Conservation (phyloP, 352 stramenopile species). For the Phytophthora tentaculata region DNA sequence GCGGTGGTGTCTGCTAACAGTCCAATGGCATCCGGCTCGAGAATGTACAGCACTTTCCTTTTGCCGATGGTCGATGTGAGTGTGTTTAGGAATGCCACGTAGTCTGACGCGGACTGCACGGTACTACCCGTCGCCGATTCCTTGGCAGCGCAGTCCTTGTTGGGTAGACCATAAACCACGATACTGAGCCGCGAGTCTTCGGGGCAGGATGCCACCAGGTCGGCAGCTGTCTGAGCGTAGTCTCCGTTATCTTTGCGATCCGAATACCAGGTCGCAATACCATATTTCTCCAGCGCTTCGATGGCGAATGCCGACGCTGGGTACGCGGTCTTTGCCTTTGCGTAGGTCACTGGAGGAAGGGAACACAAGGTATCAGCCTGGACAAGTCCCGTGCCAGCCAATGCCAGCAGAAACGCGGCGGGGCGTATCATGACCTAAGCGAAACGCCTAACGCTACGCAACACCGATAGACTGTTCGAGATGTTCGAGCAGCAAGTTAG, state of each 20-base stretch:
- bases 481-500: constrained; percentile 28
- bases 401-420: constrained; percentile 17
- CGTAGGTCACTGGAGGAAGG: constrained; percentile 49
- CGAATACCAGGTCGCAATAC: constrained; percentile 74
- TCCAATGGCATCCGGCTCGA: constrained; percentile 73
- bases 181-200: constrained; percentile 56
- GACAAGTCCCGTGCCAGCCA: constrained; percentile 10
- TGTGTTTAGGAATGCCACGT: constrained; percentile 54
- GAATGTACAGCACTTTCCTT: constrained; percentile 70
- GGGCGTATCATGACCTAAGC: constrained; percentile 22
- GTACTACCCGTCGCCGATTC: constrained; percentile 48
- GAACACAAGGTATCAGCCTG: constrained; percentile 59
- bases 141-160: constrained; percentile 74
- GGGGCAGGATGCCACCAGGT: constrained; percentile 45
- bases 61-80: constrained; percentile 52
- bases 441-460: constrained; percentile 9
- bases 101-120: constrained; percentile 52
- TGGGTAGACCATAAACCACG: constrained; percentile 74
- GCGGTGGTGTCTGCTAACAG: constrained; percentile 45
- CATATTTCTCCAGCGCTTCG: constrained; percentile 54
- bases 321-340: constrained; percentile 49
- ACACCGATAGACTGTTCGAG: background rate
- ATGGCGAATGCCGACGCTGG: constrained; percentile 57
- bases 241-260: constrained; percentile 50
- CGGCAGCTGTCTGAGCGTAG: constrained; percentile 37